phyloP scores from a whole-genome alignment of 495 filamentous ascomycete genomes.

The Daldinia bambusicola region DNA sequence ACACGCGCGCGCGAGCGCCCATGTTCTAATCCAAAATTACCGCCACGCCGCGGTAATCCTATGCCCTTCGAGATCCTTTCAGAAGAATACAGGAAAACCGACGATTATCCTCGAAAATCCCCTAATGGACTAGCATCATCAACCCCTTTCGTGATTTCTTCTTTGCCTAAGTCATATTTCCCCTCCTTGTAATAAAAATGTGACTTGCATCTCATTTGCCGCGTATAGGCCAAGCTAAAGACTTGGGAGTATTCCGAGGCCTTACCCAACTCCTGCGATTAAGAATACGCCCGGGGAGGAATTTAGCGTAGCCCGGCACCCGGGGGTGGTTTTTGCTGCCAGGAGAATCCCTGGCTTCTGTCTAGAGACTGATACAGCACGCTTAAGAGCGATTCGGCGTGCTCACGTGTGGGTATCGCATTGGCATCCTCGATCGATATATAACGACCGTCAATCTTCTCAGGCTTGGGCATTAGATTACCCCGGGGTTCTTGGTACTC shows the following conservation, averaged over 20 bases:
- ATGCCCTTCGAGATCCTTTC: not conserved
- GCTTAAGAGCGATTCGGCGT: conserved; percentile 53
- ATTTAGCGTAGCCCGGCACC: not conserved
- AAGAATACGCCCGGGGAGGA: not conserved
- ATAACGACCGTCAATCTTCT: conserved; percentile 29
- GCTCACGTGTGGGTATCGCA: conserved; percentile 45
- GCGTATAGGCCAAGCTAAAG: conserved; percentile 3
- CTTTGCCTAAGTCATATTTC: not conserved
- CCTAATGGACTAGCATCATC: not conserved
- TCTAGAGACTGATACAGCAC: conserved; percentile 51
- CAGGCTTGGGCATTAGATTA: not conserved
- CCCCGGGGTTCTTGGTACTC: conserved; percentile 33
- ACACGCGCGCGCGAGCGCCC: conserved; percentile 9
- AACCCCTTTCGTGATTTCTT: not conserved
- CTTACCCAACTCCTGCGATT: not conserved
- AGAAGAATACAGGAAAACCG: conserved; percentile 6
- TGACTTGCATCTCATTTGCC: not conserved
- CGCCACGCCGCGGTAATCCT: not conserved
- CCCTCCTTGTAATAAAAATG: not conserved
- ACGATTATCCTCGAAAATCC: conserved; percentile 5
- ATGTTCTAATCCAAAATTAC: conserved; percentile 21
- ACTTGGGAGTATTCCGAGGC: conserved; percentile 3
- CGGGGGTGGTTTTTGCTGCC: not conserved
- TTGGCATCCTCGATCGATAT: conserved; percentile 48
- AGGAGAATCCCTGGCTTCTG: conserved; percentile 12